A percentile compares a stretch with the other conserved stretches of the same genome.
Conservation (phyloP, 2,329 filamentous ascomycete genomes). For the Corniculantispora saksenae region DNA sequence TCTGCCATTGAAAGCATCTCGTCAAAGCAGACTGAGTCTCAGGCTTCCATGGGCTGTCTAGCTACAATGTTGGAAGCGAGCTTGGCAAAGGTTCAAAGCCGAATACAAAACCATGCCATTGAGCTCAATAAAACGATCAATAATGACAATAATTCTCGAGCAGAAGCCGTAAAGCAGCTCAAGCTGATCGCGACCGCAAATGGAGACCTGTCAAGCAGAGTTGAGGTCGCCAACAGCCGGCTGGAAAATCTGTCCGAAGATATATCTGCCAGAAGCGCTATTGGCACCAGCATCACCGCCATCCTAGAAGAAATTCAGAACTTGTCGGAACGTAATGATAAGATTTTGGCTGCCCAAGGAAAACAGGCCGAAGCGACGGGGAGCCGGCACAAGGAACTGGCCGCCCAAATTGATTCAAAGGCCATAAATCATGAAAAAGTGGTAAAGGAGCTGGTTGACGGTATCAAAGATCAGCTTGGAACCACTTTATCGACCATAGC, state of each 20-base stretch:
- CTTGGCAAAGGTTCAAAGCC: slow-evolving; percentile 1
- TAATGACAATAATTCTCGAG: neutral
- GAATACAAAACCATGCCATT: slow-evolving; percentile 1
- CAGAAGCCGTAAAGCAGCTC: neutral
- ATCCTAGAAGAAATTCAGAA: neutral
- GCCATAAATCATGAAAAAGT: neutral
- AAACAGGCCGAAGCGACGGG: neutral
- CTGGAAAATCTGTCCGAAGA: neutral
- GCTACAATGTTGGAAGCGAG: neutral
- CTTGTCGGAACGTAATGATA: neutral
- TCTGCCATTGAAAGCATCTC: neutral
- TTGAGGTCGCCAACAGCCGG: neutral
- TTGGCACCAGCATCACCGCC: neutral
- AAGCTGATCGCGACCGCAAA: neutral
- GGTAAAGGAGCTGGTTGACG: neutral
- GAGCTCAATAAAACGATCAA: neutral
- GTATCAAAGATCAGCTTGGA: neutral
- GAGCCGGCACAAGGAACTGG: neutral
- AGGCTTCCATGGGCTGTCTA: neutral
- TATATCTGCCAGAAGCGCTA: neutral
- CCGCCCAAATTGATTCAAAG: neutral
- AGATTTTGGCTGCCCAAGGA: neutral
- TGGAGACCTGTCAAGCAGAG: slow-evolving; percentile 4
- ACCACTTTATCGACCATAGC: neutral
- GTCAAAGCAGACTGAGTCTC: slow-evolving; percentile 3